A percentile compares a stretch with the other conserved stretches of the same genome.
Conservation (phyloP, 305 asterid genomes). For the Fraxinus velutina region DNA sequence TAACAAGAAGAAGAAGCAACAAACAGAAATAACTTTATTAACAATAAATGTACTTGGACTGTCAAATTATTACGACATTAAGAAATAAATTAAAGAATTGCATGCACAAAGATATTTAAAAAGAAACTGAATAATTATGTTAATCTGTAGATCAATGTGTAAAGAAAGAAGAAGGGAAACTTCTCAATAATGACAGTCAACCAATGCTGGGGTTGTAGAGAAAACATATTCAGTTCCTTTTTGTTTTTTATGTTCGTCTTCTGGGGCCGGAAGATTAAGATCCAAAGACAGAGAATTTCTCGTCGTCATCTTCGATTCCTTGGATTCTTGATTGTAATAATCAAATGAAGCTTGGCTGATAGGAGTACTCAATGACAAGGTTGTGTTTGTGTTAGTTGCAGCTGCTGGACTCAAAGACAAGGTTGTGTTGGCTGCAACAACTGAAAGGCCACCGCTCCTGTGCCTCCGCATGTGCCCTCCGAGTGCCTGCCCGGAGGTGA, state of each 20-base stretch:
- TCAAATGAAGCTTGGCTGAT: conserved; percentile 21
- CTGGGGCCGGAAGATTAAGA: conserved; percentile 77
- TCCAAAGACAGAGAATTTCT: conserved; percentile 50
- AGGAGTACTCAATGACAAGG: conserved; percentile 30
- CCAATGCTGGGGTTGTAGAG: conserved; percentile 40
- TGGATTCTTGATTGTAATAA: conserved; percentile 20
- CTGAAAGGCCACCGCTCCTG: conserved; percentile 26
- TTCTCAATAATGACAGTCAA: conserved; percentile 52
- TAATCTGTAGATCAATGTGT: not conserved
- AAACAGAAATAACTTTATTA: not conserved
- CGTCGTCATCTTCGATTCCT: conserved; percentile 25
- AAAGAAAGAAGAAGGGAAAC: not conserved
- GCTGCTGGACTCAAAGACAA: conserved; percentile 29
- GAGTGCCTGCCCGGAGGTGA: conserved; percentile 80
- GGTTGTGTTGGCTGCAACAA: conserved; percentile 19
- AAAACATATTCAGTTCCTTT: conserved; percentile 33
- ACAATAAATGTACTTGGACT: not conserved
- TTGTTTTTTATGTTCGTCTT: conserved; percentile 35
- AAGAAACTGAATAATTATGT: not conserved
- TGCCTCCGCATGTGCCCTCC: conserved; percentile 97
- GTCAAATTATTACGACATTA: not conserved
- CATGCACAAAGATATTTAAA: not conserved
- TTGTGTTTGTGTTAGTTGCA: conserved; percentile 18
- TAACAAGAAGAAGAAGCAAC: not conserved
- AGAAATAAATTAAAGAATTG: not conserved